Evolutionary conservation across 108 stramenopile genomes (phyloP).

Genomic region (Cyclotella atomus): DNA sequence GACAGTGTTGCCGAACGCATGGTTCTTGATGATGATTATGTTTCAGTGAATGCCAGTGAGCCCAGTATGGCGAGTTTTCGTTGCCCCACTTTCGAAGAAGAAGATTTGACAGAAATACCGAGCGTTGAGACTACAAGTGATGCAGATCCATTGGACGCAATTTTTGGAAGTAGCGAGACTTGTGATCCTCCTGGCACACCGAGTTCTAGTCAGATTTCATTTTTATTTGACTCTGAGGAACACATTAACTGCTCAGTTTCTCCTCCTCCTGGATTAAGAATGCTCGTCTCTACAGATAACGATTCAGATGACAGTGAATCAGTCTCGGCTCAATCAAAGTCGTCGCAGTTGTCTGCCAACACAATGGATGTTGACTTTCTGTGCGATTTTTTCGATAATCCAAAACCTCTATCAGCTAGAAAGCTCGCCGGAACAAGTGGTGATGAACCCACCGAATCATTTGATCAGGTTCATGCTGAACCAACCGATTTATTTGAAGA

Average conservation of each 20-base stretch:
- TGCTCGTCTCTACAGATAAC: neutral
- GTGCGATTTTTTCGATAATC: conserved; percentile 37
- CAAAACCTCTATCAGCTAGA: neutral
- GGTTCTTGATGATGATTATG: neutral
- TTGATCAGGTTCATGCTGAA: neutral
- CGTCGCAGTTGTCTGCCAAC: conserved; percentile 36
- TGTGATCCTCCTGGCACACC: neutral
- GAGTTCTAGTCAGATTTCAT: neutral
- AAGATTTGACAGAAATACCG: neutral
- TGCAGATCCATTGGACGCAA: neutral
- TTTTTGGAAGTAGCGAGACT: neutral
- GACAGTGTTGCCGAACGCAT: neutral
- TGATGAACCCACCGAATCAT: neutral
- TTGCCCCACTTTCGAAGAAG: no score
- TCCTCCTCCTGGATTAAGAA: neutral
- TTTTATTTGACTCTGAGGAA: conserved; percentile 2
- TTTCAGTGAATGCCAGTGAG: neutral
- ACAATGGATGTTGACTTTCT: conserved; percentile 29
- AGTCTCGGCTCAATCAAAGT: conserved; percentile 4
- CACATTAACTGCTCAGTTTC: neutral
- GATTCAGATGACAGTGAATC: conserved; percentile 12
- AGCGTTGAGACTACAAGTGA: neutral
- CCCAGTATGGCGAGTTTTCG: neutral
- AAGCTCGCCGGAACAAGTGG: neutral
- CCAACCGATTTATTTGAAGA: no score